Base-by-base conservation (phyloP, 257 asterid genomes). In the Nicotiana sylvestris region DNA sequence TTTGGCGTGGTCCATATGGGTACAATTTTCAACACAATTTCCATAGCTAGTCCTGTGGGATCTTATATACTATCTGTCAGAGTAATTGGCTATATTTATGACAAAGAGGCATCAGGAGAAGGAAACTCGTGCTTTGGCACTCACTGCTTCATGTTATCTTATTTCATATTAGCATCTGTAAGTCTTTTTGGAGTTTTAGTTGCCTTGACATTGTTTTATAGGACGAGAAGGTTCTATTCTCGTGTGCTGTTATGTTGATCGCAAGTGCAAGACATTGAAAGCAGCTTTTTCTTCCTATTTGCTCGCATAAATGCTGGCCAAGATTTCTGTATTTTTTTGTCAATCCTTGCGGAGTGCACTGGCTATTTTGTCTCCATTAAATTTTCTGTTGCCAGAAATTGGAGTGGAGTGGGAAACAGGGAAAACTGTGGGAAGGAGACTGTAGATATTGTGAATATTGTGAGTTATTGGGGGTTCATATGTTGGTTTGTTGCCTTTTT, bases 41-140 rank as follows among this genome's bases (percentile, higher is more conserved):
- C 99, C 6, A 70, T 89, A n/a, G 98, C 98, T 78, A 94, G 97
- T 60, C 99, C 99, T 62, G 76, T 96, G 55, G 99, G 99, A 62
- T 96, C 99, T 0, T 96, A 93, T 85, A n/a, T 94, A 60, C 85
- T 93, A 27, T 96, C 99, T 1, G 98, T 96, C 62, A 90, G 91
- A 84, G 89, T 91, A 27, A 94, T 96, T 33, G 99, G 98, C 35
- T 89, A 92, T 84, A 85, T 96, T 25, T 96, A 96, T 37, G 99
- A 96, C 80, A 85, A 56, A 82, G 89, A 90, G 80, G 91, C 88
- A 21, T 78, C 91, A 0, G 86, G 89, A 10, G 69, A 39, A 32
- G 97, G 83, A 43, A 86, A 83, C 85, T 85, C 90, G 13, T 96
- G 99, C 89, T 85, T 60, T 51, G 99, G 99, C 1, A 68, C 89